Conservation (phyloP, 805 yeast species). For the Pichia insulana region DNA sequence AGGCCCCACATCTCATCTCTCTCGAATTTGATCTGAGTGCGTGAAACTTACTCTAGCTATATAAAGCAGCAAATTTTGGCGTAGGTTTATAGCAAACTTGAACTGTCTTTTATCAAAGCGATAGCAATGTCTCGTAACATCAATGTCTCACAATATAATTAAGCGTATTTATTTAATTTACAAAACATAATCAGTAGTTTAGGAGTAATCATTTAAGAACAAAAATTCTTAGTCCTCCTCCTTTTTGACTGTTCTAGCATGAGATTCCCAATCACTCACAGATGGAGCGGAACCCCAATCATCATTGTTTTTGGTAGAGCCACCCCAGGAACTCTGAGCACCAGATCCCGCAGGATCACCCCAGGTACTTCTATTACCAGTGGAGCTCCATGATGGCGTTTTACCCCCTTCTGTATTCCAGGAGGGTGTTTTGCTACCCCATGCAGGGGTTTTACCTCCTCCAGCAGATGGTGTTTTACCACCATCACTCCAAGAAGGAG, state of each 20-base stretch:
- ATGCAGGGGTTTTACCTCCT: constrained; percentile 34
- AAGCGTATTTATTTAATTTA: no score
- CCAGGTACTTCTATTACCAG: constrained; percentile 25
- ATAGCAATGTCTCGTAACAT: no score
- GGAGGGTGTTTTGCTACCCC: constrained; percentile 37
- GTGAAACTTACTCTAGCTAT: no score
- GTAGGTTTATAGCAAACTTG: no score
- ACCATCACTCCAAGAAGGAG: constrained; percentile 8
- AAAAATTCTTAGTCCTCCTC: constrained; percentile 18
- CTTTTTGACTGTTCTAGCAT: constrained; percentile 31
- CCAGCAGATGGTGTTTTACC: constrained; percentile 18
- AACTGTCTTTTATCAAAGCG: no score
- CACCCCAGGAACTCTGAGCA: constrained; percentile 6
- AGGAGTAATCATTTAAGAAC: neutral
- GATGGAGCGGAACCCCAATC: constrained; percentile 39
- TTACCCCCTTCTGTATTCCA: constrained; percentile 30
- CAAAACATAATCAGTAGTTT: no score
- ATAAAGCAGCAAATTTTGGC: no score
- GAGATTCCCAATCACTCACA: constrained; percentile 39
- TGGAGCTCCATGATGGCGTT: constrained; percentile 27
- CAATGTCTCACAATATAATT: neutral
- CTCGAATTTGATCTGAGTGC: no score
- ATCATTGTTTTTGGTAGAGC: constrained; percentile 18
- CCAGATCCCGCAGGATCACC: constrained; percentile 26
- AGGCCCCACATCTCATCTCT: neutral